These are phyloP conservation scores for Rhodomyrtus psidioides DNA, from an alignment of 441 rosid genomes.

Conservation along the genomic window DNA sequence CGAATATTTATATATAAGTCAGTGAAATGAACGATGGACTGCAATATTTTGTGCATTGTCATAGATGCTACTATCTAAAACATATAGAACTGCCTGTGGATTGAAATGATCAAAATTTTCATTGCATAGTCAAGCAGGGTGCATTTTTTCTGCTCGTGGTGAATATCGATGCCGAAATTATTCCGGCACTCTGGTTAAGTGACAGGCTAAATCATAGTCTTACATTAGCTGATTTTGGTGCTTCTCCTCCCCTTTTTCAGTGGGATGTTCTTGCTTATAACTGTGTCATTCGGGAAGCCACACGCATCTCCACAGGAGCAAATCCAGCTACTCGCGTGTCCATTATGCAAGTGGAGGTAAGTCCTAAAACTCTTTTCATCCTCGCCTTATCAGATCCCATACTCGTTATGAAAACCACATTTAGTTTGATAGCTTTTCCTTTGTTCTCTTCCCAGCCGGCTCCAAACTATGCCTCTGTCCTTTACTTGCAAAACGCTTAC, in stretches of 20 bases:
- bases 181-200: not conserved
- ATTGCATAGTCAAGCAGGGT: not conserved
- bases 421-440: not conserved
- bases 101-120: not conserved
- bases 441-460: constrained; percentile 1
- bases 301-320: constrained; percentile 15
- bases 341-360: constrained; percentile 24
- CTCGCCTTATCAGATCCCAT: not conserved
- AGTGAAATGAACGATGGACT: not conserved
- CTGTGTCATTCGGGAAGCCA: constrained; percentile 16
- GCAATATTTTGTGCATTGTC: not conserved
- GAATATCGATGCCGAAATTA: not conserved
- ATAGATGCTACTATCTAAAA: not conserved
- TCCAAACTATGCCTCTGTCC: not conserved
- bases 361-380: not conserved
- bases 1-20: not conserved
- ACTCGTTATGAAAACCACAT: not conserved
- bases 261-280: constrained; percentile 36
- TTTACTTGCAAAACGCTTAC: constrained; percentile 39
- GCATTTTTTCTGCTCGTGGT: not conserved
- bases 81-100: not conserved
- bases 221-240: not conserved
- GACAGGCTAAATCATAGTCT: not conserved
- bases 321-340: constrained; percentile 21
- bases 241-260: constrained; percentile 6